Base-by-base conservation (phyloP, 106 monocot genomes). In the Gastrodia elata region DNA sequence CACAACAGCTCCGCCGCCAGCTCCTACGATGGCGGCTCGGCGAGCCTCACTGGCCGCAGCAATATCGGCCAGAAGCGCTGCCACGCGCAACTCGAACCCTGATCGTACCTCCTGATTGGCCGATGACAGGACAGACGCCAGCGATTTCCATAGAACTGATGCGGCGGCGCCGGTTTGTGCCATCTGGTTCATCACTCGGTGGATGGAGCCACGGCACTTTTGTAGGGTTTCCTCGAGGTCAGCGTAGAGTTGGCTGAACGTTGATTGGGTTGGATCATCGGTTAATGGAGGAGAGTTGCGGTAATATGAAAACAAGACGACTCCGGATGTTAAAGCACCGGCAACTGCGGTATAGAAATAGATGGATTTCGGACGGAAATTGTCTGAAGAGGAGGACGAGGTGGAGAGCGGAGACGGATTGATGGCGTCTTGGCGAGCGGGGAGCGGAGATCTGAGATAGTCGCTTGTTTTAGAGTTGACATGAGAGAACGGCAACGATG, bases 71-170 rank as follows among this genome's bases (percentile, higher is more conserved):
- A 98, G 81, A 36, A 98, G 76, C 10, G 91, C 83, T 1, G 98
- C 91, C 7, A 98, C 98, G 16, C 98, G 84, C 42, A 93, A 79
- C 80, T 93, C 98, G 70, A 98, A 98, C 61, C 88, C 98, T 28
- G 82, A 86, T 64, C 90, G 78, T 33, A 98, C 93, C 72, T 91
- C 98, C 28, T 98, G 90, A 70, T 98, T 93, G 1, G 93, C 98
- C 2, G 93, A 91, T 2, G 98, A 88, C 72, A 98, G 59, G 26
- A 98, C 78, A 6, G 98, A 93, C 22, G 74, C 41, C 41, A 98
- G 82, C 6, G 93, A 98, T 46, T 77, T 84, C 82, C 88, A 93
- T 2, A 98, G 80, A 15, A 93, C 91, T 5, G 84, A 44, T 15
- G 88, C 84, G 3, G 98, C 98, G 20, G 83, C 80, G 0, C 76